phyloP scores from a whole-genome alignment of 2,329 filamentous ascomycete species.

The Ceratocystis huliohia region DNA sequence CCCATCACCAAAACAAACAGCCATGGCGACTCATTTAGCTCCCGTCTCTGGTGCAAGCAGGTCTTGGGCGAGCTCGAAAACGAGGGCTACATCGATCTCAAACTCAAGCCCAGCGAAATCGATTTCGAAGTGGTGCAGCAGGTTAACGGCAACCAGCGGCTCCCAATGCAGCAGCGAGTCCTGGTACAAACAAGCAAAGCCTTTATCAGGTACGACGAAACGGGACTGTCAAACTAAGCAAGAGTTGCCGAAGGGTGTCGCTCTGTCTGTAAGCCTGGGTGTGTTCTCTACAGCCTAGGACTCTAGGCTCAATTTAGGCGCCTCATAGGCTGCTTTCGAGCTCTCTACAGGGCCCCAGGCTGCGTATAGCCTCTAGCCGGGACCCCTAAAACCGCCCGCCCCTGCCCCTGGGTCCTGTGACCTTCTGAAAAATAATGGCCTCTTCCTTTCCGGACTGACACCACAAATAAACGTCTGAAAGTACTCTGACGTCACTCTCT shows the following conservation, averaged over 20 bases:
- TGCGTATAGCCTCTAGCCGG: too few relatives aligned
- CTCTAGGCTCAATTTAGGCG: not conserved
- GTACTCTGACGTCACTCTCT: constrained; percentile 2
- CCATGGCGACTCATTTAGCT: constrained; percentile 16
- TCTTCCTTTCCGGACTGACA: not conserved
- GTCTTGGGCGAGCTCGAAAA: constrained; percentile 21
- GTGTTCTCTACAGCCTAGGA: not conserved
- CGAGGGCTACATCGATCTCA: constrained; percentile 21
- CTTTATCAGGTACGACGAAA: not conserved
- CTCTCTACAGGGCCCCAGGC: not conserved
- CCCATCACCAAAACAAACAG: constrained; percentile 14
- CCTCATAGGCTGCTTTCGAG: not conserved
- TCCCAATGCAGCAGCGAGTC: constrained; percentile 9
- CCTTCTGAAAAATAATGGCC: not conserved
- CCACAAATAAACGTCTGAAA: not conserved
- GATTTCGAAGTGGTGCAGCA: constrained; percentile 5
- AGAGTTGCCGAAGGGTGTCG: not conserved
- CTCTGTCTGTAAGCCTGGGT: too few relatives aligned
- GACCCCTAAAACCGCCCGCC: not conserved
- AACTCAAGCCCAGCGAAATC: not conserved
- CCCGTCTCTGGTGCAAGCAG: constrained; percentile 20
- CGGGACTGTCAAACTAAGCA: not conserved
- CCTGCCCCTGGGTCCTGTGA: not conserved
- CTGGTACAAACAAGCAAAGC: constrained; percentile 13
- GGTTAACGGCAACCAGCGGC: not conserved